Base-by-base conservation (phyloP, 306 rosid genomes). In the Fragaria iinumae region DNA sequence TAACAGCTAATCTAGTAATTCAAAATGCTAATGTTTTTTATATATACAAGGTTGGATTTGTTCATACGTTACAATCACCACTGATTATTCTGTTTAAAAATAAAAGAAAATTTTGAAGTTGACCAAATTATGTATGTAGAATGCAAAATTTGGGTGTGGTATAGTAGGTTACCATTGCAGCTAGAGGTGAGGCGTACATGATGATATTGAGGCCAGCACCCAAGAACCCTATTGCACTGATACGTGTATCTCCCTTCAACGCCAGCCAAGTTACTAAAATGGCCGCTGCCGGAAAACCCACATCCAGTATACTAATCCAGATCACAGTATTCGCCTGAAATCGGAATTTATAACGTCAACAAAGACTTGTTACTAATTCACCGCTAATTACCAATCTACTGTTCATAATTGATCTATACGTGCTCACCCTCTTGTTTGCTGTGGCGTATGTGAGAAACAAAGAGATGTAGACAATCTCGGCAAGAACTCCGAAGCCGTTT, bases 141-240 rank as follows among this genome's bases (percentile, higher is more conserved):
- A 4, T 17, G 8, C 23, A 8, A 13, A 52, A 52, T 67, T 47
- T 27, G 23, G 34, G 47, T 7, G 34, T 49, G 62, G 5, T 55
- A 4, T 6, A 27, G 11, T 3, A 3, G 57, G 57, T 78, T 81
- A 90, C 96, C 87, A 78, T 83, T 80, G 80, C 81, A 25, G 84
- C 78, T 0, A 90, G 83, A 71, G 96, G 92, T 18, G 92, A 90
- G 12, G 64, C 85, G 66, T 90, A 90, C 92, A 90, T 87, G 14
- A 88, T 65, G 74, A 90, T 82, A 75, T 88, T 88, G 2, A 90
- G 70, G 25, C 75, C 86, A 6, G 96, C 91, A 47, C 91, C 76
- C 75, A 90, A 53, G 9, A 79, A 27, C 39, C 96, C 96, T 3
- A 90, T 63, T 27, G 84, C 90, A 73, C 76, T 63, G 50, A 60